Percentiles rank a stretch among this genome's conserved stretches.
These are phyloP conservation scores for Chlorociboria aeruginascens DNA, from an alignment of 495 filamentous ascomycete species.

Conservation along the genomic window DNA sequence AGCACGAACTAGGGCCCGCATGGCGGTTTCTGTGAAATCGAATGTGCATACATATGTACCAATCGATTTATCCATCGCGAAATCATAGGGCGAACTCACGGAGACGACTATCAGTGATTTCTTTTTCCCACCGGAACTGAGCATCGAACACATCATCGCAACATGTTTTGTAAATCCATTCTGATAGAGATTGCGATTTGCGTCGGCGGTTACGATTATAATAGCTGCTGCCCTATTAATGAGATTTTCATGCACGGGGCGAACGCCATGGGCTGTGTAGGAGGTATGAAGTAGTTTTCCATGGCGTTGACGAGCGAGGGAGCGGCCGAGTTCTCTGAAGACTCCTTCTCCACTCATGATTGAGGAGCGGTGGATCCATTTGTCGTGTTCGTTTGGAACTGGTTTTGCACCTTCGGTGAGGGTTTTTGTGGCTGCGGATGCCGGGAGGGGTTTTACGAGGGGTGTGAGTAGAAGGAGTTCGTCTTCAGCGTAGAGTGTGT, in stretches of 20 bases:
- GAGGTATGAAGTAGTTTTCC: constrained; percentile 81
- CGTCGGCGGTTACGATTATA: constrained; percentile 80
- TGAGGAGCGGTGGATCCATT: constrained; percentile 41
- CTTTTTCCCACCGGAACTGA: constrained; percentile 40
- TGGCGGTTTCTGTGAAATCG: constrained; percentile 84
- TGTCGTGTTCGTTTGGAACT: constrained; percentile 43
- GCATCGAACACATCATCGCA: constrained; percentile 72
- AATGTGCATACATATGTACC: constrained; percentile 88
- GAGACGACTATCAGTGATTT: constrained; percentile 78
- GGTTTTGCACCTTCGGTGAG: constrained; percentile 17
- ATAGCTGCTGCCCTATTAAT: constrained; percentile 78
- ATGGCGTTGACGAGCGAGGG: constrained; percentile 66
- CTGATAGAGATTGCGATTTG: constrained; percentile 82
- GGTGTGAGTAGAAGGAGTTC: constrained; percentile 76
- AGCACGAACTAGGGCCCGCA: constrained; percentile 69
- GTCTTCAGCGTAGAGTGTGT: constrained; percentile 65
- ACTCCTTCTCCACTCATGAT: constrained; percentile 81
- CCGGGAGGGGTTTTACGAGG: constrained; percentile 73
- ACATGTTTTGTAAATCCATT: constrained; percentile 87
- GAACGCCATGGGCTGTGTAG: constrained; percentile 79
- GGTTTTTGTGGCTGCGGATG: constrained; percentile 55
- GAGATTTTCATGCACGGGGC: constrained; percentile 79
- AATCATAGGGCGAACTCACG: constrained; percentile 87
- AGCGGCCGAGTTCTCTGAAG: constrained; percentile 72
- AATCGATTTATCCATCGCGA: constrained; percentile 79